phyloP scores from a whole-genome alignment of 2,329 filamentous ascomycete species.

The Fusarium buxicola region DNA sequence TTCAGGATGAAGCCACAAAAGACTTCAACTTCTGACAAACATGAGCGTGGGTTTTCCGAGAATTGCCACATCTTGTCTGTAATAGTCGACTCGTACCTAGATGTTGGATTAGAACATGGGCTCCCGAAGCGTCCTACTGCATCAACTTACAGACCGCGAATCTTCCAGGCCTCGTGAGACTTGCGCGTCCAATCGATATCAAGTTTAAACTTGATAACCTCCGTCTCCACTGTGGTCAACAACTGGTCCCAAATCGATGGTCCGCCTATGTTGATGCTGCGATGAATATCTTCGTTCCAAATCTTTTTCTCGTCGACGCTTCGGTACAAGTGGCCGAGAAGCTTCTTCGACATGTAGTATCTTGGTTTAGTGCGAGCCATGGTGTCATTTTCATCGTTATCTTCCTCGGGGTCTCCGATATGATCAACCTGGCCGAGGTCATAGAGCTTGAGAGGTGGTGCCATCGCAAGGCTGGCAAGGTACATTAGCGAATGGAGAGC shows the following conservation, averaged over 20 bases:
- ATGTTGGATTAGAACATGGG: slow-evolving; percentile 21
- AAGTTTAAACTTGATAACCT: slow-evolving; percentile 34
- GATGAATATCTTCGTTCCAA: slow-evolving; percentile 63
- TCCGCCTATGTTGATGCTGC: slow-evolving; percentile 41
- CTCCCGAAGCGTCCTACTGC: slow-evolving; percentile 50
- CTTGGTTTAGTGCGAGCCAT: slow-evolving; percentile 57
- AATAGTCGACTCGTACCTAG: slow-evolving; percentile 61
- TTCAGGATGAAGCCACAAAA: slow-evolving; percentile 68
- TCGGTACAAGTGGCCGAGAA: slow-evolving; percentile 77
- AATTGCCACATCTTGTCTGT: slow-evolving; percentile 54
- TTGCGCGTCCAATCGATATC: slow-evolving; percentile 51
- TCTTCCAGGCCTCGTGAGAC: slow-evolving; percentile 54
- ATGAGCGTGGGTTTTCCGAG: slow-evolving; percentile 58
- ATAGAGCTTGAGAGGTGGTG: slow-evolving; percentile 58
- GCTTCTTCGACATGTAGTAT: slow-evolving; percentile 76
- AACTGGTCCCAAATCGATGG: slow-evolving; percentile 60
- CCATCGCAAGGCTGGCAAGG: slow-evolving; percentile 56
- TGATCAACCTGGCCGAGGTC: slow-evolving; percentile 56
- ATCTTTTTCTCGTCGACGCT: slow-evolving; percentile 78
- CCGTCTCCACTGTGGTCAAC: slow-evolving; percentile 39
- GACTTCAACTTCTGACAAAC: slow-evolving; percentile 63
- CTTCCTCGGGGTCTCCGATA: slow-evolving; percentile 47
- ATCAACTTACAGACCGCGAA: slow-evolving; percentile 59
- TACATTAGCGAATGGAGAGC: background rate
- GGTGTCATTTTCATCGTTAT: slow-evolving; percentile 55